Percentiles rank a stretch among this genome's conserved stretches.
phyloP scores from a whole-genome alignment of 1,284 basidiomycete genomes.

The Pseudozyma tsukubaensis region DNA sequence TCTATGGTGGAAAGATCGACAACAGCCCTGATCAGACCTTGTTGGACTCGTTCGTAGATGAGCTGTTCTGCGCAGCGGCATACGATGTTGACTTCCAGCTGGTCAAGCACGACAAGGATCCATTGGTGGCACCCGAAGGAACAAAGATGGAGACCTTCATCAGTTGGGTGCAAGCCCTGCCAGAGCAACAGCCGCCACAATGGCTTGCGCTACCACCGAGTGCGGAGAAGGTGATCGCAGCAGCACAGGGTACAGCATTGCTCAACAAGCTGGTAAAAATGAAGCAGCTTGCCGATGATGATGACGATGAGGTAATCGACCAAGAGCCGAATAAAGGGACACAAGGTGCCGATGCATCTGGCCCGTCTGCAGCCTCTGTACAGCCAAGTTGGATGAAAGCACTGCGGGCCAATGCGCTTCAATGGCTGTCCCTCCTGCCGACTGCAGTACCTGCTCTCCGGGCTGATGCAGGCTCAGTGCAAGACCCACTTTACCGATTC shows the following conservation, averaged over 20 bases:
- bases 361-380: constrained; percentile 23
- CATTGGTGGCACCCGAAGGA: constrained; percentile 63
- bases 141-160: constrained; percentile 64
- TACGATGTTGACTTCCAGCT: constrained; percentile 63
- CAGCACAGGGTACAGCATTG: constrained; percentile 53
- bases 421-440: constrained; percentile 54
- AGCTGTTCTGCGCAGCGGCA: constrained; percentile 62
- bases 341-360: constrained; percentile 1
- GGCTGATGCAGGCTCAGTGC: constrained; percentile 44
- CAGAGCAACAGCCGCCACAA: constrained; percentile 66
- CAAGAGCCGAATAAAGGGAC: neutral
- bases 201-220: constrained; percentile 66
- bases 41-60: constrained; percentile 66
- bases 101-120: constrained; percentile 53
- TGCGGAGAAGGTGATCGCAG: constrained; percentile 65
- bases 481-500: constrained; percentile 63
- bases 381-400: constrained; percentile 65
- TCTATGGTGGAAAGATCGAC: constrained; percentile 68
- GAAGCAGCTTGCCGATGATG: constrained; percentile 62
- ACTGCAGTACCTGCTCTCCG: constrained; percentile 26
- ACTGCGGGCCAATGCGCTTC: constrained; percentile 50
- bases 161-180: constrained; percentile 62
- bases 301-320: constrained; percentile 45
- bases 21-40: constrained; percentile 62
- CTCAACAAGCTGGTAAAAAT: constrained; percentile 63